Percentiles rank a stretch among this genome's conserved stretches.
These are phyloP conservation scores for Byssothecium circinans DNA, from an alignment of 2,329 filamentous ascomycete genomes.

Conservation along the genomic window DNA sequence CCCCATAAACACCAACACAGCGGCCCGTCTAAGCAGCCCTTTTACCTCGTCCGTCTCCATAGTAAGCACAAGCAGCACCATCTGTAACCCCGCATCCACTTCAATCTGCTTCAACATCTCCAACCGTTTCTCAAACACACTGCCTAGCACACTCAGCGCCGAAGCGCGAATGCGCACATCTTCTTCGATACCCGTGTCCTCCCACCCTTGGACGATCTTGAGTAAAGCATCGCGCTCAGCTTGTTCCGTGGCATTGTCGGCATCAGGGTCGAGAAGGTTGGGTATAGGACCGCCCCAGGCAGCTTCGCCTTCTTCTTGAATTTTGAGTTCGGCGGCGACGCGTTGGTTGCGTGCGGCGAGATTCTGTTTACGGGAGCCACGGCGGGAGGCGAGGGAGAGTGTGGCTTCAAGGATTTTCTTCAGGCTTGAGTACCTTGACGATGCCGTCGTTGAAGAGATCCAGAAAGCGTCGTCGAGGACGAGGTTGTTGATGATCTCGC, in stretches of 20 bases:
- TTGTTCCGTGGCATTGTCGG: conserved; percentile 30
- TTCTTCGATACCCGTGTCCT: conserved; percentile 64
- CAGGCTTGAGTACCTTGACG: conserved; percentile 11
- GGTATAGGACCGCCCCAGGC: conserved; percentile 58
- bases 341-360: conserved; percentile 59
- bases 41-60: conserved; percentile 63
- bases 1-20: conserved; percentile 64
- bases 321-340: conserved; percentile 52
- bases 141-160: conserved; percentile 66
- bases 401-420: conserved; percentile 57
- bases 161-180: conserved; percentile 71
- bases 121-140: conserved; percentile 58
- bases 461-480: conserved; percentile 24
- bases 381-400: conserved; percentile 65
- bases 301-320: conserved; percentile 53
- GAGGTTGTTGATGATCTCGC: conserved; percentile 53
- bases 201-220: conserved; percentile 68
- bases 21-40: conserved; percentile 67
- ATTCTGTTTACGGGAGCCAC: conserved; percentile 63
- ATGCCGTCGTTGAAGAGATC: conserved; percentile 1
- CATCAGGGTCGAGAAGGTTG: conserved; percentile 35
- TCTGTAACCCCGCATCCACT: conserved; percentile 58
- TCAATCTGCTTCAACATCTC: conserved; percentile 46
- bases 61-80: conserved; percentile 63
- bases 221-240: conserved; percentile 52